Percentiles rank a stretch among this genome's conserved stretches.
These are phyloP conservation scores for Pichia sp. DNA, from an alignment of 1,139 yeast genomes.

Conservation along the genomic window DNA sequence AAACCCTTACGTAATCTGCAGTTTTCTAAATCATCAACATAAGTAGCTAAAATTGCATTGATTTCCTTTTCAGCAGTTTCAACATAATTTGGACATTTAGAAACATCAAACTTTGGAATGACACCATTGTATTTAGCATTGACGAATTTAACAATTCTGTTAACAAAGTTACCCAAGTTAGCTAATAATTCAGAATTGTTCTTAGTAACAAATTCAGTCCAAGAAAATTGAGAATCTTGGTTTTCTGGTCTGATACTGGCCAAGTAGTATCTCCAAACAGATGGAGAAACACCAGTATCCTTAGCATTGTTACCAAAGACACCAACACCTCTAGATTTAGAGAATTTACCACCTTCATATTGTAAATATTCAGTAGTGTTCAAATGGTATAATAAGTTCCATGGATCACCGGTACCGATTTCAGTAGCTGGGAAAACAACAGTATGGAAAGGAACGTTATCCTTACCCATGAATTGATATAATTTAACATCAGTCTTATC, in stretches of 20 bases:
- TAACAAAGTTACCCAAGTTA: conserved; percentile 94
- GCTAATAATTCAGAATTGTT: conserved; percentile 93
- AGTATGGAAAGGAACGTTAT: conserved; percentile 97
- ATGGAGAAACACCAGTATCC: conserved; percentile 85
- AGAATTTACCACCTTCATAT: conserved; percentile 97
- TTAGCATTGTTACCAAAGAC: conserved; percentile 98
- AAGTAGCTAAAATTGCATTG: conserved; percentile 56
- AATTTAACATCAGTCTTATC: conserved; percentile 53
- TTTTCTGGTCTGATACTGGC: conserved; percentile 93
- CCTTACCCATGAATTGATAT: conserved; percentile 99
- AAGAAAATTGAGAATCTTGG: conserved; percentile 94
- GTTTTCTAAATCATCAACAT: conserved; percentile 72
- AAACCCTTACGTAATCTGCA: conserved; percentile 85
- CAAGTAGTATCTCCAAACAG: conserved; percentile 97
- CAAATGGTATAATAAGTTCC: conserved; percentile 92
- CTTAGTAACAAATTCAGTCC: conserved; percentile 94
- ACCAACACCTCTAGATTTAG: conserved; percentile 95
- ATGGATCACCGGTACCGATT: conserved; percentile 80
- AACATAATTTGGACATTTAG: conserved; percentile 44
- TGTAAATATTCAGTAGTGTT: conserved; percentile 96
- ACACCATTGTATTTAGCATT: conserved; percentile 92
- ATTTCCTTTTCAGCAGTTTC: conserved; percentile 52
- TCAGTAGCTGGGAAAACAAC: conserved; percentile 95
- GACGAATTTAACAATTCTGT: conserved; percentile 87
- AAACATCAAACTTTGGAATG: conserved; percentile 59